Conservation (phyloP, 805 yeast genomes). For the Lipomyces spencermartinsiae region DNA sequence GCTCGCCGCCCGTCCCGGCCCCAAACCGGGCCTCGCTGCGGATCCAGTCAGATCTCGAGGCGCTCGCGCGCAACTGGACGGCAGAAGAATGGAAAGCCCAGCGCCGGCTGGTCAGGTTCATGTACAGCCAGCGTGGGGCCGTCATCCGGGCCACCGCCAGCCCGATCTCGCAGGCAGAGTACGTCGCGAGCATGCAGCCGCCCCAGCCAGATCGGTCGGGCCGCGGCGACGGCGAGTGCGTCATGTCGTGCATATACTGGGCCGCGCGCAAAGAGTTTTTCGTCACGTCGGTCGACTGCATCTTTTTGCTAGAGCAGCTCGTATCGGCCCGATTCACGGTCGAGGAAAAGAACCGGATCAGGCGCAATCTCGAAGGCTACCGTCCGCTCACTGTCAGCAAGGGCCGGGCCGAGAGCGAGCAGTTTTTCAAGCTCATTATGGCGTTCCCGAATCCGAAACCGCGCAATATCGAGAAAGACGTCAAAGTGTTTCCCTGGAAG, state of each 20-base stretch:
- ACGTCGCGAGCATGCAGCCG: constrained; percentile 16
- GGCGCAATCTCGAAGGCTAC: constrained; percentile 69
- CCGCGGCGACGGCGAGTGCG: constrained; percentile 33
- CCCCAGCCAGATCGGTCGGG: constrained; percentile 6
- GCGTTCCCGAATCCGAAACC: constrained; percentile 68
- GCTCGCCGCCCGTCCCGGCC: constrained; percentile 14
- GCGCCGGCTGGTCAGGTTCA: constrained; percentile 58
- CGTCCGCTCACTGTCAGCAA: constrained; percentile 67
- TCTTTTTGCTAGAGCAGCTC: constrained; percentile 61
- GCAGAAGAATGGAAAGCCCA: constrained; percentile 51
- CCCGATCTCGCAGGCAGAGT: constrained; percentile 28
- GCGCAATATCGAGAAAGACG: constrained; percentile 71
- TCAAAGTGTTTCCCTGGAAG: constrained; percentile 69
- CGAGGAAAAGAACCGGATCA: constrained; percentile 72
- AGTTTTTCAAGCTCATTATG: constrained; percentile 60
- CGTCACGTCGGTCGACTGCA: constrained; percentile 71
- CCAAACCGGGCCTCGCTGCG: constrained; percentile 43
- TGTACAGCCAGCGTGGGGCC: constrained; percentile 30
- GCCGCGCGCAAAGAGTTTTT: constrained; percentile 54
- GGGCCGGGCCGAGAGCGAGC: constrained; percentile 48
- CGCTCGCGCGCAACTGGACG: constrained; percentile 56
- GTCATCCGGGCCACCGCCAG: constrained; percentile 46
- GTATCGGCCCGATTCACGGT: constrained; percentile 62
- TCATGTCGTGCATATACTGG: constrained; percentile 60
- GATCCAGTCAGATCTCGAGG: constrained; percentile 44